A percentile compares a stretch with the other conserved stretches of the same genome.
phyloP scores from a whole-genome alignment of 2,329 filamentous ascomycete species.

The Aureobasidium sp. region DNA sequence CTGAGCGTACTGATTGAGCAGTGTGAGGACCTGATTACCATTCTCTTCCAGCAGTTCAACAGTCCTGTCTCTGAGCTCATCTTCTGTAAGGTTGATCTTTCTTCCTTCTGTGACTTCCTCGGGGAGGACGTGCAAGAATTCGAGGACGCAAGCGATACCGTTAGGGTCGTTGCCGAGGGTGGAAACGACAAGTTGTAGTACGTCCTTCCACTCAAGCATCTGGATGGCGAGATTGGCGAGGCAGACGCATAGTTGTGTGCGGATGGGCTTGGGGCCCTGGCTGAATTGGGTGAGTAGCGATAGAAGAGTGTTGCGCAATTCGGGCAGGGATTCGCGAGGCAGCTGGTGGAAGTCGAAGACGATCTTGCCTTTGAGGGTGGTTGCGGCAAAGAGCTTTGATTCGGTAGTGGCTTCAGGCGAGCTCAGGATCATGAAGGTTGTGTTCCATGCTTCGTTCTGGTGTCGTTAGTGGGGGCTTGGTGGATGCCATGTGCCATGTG shows the following conservation, averaged over 20 bases:
- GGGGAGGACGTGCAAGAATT: constrained; percentile 92
- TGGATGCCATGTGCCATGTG: not conserved
- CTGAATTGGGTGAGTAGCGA: constrained; percentile 73
- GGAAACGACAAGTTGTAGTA: constrained; percentile 71
- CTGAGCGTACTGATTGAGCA: constrained; percentile 84
- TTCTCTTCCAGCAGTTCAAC: constrained; percentile 87
- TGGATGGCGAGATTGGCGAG: constrained; percentile 92
- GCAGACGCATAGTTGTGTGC: constrained; percentile 91
- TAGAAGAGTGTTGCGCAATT: constrained; percentile 76
- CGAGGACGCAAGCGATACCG: constrained; percentile 79
- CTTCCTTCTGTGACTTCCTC: constrained; percentile 99
- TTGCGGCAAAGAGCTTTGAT: constrained; percentile 90
- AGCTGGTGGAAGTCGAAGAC: constrained; percentile 93
- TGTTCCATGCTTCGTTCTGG: constrained; percentile 84
- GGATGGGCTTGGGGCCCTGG: constrained; percentile 64
- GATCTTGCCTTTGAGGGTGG: constrained; percentile 98
- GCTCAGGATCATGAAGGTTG: constrained; percentile 78
- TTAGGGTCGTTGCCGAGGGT: constrained; percentile 67
- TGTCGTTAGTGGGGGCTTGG: constrained; percentile 1
- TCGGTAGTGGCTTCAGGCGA: constrained; percentile 66
- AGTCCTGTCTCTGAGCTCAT: constrained; percentile 80
- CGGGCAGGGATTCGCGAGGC: constrained; percentile 61
- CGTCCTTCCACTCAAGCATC: constrained; percentile 93
- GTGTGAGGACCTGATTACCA: constrained; percentile 72
- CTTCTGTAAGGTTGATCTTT: constrained; percentile 99